Evolutionary conservation across 2,329 filamentous ascomycete genomes (phyloP), one percentile per base, ranked within the genome.

Genomic region (Epichloe scottii): DNA sequence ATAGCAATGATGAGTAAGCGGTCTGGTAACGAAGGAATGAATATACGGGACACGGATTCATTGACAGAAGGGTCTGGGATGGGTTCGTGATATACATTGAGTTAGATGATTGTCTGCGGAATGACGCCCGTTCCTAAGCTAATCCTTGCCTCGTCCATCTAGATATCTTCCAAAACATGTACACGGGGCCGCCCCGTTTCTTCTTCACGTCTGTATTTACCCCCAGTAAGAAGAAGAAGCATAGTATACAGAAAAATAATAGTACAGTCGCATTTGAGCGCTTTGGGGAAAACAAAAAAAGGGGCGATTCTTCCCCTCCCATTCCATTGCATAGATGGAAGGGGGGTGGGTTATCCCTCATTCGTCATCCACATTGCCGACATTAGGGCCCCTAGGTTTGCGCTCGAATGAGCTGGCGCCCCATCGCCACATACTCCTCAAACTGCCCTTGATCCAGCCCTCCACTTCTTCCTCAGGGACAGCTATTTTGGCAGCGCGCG

Each of bases 391-490:
- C 55, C 65, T 67, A 49, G 70, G 70, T 59, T 71, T 66, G 38
- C 63, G 60, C 35, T 65, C 64, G 48, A 68, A 69, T 35, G 67
- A 65, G n/a, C 60, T 57, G 26, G 66, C 66, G 3, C 72, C 70
- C 75, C 77, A 81, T 26, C 71, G 71, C 58, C 70, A 79, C 33
- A 81, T 53, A 52, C 71, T 68, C 49, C 79, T 70, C 46, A 83
- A 52, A 53, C 72, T 73, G 33, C 79, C 77, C 69, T 83, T 85
- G 59, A 81, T 75, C 74, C 81, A 82, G 17, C 84, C 84, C 65
- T 86, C 79, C 54, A 88, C 68, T 63, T 87, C 82, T 59, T 84
- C 81, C 64, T 84, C 77, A 0, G 81, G 78, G 14, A 85, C 75
- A 30, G 74, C 73, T 50, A 89, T 79, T 51, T 71, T 69, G 44